phyloP scores from a whole-genome alignment of 345 rosid species.

The Citrus unshiu region DNA sequence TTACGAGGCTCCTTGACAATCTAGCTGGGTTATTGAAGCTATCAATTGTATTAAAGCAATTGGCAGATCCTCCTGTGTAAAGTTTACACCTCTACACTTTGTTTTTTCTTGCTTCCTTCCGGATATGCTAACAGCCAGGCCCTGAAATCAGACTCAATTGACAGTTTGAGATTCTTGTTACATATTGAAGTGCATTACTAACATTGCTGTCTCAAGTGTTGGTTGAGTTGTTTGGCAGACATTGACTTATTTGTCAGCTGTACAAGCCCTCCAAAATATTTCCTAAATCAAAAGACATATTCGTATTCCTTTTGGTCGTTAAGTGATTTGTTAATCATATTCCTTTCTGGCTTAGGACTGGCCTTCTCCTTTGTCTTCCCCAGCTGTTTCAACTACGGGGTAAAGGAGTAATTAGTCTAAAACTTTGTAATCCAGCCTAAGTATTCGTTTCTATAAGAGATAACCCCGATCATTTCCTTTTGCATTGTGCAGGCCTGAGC shows the following conservation, averaged over 20 bases:
- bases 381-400: neutral
- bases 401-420: neutral
- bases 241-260: neutral
- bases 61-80: too few relatives aligned
- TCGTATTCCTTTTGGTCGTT: neutral
- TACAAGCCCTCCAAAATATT: neutral
- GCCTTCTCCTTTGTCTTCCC: neutral
- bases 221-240: neutral
- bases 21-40: neutral
- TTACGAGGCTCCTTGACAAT: neutral
- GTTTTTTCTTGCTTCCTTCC: too few relatives aligned
- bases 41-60: too few relatives aligned
- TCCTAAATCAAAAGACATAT: neutral
- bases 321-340: neutral
- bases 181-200: neutral
- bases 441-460: neutral
- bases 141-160: neutral
- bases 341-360: neutral
- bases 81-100: too few relatives aligned
- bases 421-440: neutral
- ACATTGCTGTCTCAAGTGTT: neutral
- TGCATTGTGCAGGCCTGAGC: slow-evolving; percentile 47
- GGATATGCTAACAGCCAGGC: neutral
- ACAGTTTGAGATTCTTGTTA: neutral
- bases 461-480: neutral